Conservation (phyloP, 371 early-diverging fungal genomes). For the Encephalitozoon hellem region DNA sequence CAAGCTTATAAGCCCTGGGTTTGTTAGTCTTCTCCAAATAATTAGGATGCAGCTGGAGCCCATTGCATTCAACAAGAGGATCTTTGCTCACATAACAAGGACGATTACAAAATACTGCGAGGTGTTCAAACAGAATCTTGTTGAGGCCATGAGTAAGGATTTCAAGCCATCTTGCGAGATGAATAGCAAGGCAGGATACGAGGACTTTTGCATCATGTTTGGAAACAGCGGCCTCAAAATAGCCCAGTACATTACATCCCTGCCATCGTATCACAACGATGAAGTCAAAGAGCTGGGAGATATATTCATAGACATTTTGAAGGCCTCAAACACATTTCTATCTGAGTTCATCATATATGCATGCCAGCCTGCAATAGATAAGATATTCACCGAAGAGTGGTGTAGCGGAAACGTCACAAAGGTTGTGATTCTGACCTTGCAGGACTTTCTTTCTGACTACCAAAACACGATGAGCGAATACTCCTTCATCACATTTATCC, state of each 20-base stretch:
- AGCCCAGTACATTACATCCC: constrained; percentile 57
- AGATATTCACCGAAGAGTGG: constrained; percentile 57
- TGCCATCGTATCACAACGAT: constrained; percentile 50
- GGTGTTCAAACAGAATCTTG: constrained; percentile 48
- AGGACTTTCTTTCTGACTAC: constrained; percentile 61
- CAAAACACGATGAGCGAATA: constrained; percentile 58
- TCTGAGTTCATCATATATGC: constrained; percentile 52
- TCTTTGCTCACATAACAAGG: constrained; percentile 50
- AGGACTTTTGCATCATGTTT: constrained; percentile 61
- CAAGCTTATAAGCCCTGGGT: constrained; percentile 59
- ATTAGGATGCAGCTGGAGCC: constrained; percentile 61
- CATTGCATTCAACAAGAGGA: constrained; percentile 53
- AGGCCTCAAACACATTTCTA: constrained; percentile 45
- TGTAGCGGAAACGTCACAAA: constrained; percentile 36
- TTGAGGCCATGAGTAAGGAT: constrained; percentile 50
- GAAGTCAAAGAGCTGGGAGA: constrained; percentile 53
- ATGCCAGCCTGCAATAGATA: constrained; percentile 46
- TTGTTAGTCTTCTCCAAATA: constrained; percentile 61
- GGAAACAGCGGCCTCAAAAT: constrained; percentile 61
- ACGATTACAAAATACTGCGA: constrained; percentile 43
- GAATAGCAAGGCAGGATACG: constrained; percentile 58
- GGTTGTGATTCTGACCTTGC: constrained; percentile 51
- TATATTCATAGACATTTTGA: constrained; percentile 57
- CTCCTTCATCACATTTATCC: constrained; percentile 54
- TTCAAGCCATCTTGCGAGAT: constrained; percentile 38